Conservation (phyloP, 1,139 yeast species). For the Hemisphaericaspora xylofermentans region DNA sequence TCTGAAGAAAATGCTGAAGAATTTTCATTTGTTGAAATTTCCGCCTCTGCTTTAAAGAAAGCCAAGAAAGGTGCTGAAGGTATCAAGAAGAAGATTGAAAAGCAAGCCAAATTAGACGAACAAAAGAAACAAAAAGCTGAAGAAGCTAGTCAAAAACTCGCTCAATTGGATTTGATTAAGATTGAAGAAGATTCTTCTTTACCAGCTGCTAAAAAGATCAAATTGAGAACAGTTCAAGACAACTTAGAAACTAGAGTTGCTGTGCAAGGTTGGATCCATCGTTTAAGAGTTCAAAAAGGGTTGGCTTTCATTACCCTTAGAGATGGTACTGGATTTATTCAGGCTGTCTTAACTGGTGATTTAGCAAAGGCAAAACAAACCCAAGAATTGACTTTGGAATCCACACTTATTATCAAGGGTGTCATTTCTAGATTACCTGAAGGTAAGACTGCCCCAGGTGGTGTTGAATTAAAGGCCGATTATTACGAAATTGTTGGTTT, state of each 20-base stretch:
- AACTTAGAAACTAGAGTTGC: slow-evolving; percentile 63
- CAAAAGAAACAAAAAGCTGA: slow-evolving; percentile 61
- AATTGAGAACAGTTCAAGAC: slow-evolving; percentile 56
- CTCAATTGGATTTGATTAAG: slow-evolving; percentile 69
- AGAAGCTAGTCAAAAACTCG: slow-evolving; percentile 69
- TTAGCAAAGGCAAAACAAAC: slow-evolving; percentile 90
- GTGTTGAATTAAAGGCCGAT: slow-evolving; percentile 90
- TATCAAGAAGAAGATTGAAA: slow-evolving; percentile 82
- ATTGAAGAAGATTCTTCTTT: slow-evolving; percentile 71
- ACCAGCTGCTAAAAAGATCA: slow-evolving; percentile 67
- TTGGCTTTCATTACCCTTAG: slow-evolving; percentile 86
- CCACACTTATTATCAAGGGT: slow-evolving; percentile 81
- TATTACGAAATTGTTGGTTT: slow-evolving; percentile 84
- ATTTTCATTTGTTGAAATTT: slow-evolving; percentile 67
- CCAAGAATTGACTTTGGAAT: slow-evolving; percentile 80
- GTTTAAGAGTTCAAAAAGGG: slow-evolving; percentile 90
- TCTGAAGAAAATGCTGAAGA: slow-evolving; percentile 50
- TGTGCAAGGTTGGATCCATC: slow-evolving; percentile 95
- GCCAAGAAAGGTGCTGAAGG: slow-evolving; percentile 97
- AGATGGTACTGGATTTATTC: slow-evolving; percentile 92
- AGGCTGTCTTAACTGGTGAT: slow-evolving; percentile 86
- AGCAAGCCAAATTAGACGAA: slow-evolving; percentile 66
- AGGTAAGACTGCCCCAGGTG: slow-evolving; percentile 97
- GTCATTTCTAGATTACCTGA: slow-evolving; percentile 81
- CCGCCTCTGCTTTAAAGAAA: slow-evolving; percentile 92